These are phyloP conservation scores for Fusarium decemcellulare DNA, from an alignment of 2,329 filamentous ascomycete species.

Conservation along the genomic window DNA sequence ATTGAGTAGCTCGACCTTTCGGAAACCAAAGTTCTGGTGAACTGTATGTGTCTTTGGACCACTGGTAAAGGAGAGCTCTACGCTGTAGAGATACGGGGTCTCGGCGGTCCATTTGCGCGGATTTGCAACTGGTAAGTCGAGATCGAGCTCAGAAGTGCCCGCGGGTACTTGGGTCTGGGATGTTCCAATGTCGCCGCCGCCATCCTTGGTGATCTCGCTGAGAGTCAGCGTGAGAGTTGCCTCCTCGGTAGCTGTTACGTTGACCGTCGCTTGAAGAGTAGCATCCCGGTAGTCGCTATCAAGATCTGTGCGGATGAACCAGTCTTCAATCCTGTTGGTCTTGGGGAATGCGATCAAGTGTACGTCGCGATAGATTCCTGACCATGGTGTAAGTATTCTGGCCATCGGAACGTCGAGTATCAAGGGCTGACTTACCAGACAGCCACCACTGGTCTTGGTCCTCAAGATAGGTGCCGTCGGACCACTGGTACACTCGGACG, in stretches of 20 bases:
- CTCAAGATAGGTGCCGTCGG: not conserved
- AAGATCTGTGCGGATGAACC: not conserved
- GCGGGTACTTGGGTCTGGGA: too few species aligned
- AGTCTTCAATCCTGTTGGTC: not conserved
- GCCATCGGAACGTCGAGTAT: too few species aligned
- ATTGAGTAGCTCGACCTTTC: not conserved
- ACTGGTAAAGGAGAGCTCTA: not conserved
- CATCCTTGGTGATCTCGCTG: too few species aligned
- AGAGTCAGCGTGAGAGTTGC: too few species aligned
- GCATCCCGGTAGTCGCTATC: not conserved
- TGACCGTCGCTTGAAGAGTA: not conserved
- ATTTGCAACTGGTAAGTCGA: not conserved
- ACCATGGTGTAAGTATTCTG: too few species aligned
- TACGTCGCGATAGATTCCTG: conserved; percentile 3
- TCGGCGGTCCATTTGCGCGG: conserved; percentile 1
- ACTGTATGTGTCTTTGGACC: not conserved
- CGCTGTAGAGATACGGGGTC: not conserved
- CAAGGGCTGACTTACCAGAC: not conserved
- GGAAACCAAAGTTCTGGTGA: not conserved
- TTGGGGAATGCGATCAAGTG: not conserved
- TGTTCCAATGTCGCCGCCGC: too few species aligned
- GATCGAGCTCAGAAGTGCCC: not conserved
- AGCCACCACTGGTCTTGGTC: conserved; percentile 10
- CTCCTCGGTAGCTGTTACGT: too few species aligned
- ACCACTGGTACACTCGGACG: not conserved